Percentiles rank a stretch among this genome's conserved stretches.
Conservation (phyloP, 208 protist genomes). For the Leishmania gerbilli region DNA sequence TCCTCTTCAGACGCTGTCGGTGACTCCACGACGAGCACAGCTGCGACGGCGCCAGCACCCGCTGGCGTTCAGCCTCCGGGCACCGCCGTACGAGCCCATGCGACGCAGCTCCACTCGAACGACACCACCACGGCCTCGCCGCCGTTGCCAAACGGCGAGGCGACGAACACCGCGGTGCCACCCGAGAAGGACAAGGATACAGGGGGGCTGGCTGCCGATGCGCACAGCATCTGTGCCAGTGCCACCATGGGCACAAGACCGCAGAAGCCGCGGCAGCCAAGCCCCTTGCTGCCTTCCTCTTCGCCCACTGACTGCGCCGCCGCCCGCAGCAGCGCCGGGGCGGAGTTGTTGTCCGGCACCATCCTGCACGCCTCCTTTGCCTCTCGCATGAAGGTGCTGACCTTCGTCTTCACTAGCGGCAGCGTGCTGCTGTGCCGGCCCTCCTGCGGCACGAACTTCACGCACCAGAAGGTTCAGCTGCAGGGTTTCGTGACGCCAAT, state of each 20-base stretch:
- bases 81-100: conserved; percentile 10
- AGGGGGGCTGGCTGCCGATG: not conserved
- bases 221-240: not conserved
- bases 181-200: not conserved
- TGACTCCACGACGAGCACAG: not conserved
- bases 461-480: conserved; percentile 38
- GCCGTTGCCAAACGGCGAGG: not conserved
- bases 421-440: conserved; percentile 47
- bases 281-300: not conserved
- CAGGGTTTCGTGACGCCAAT: conserved; percentile 37
- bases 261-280: not conserved
- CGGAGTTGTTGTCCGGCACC: conserved; percentile 26
- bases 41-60: not conserved
- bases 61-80: conserved; percentile 13
- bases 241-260: not conserved
- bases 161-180: not conserved
- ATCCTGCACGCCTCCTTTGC: conserved; percentile 55
- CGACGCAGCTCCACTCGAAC: conserved; percentile 1
- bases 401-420: conserved; percentile 62
- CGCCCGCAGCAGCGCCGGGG: not conserved
- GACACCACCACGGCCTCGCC: conserved; percentile 1
- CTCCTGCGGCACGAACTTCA: conserved; percentile 54
- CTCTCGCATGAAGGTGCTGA: conserved; percentile 36
- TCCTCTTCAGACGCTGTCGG: not conserved
- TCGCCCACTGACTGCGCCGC: not conserved